These are phyloP conservation scores for Cercospora janseana DNA, from an alignment of 2,329 filamentous ascomycete species.

Conservation along the genomic window DNA sequence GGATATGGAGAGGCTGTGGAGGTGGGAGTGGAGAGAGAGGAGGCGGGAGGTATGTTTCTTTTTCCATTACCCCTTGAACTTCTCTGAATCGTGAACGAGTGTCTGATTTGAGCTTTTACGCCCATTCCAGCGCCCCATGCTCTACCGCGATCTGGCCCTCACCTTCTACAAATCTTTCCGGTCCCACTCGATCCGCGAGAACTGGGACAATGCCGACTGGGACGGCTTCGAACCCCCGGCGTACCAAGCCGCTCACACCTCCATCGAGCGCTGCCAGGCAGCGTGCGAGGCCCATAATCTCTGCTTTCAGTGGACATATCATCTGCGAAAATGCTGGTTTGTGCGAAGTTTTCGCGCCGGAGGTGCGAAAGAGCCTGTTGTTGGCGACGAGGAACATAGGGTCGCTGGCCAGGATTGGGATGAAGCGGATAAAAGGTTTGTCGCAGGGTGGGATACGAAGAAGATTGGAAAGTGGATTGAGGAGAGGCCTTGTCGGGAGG, in stretches of 20 bases:
- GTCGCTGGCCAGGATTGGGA: slow-evolving; percentile 32
- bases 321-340: slow-evolving; percentile 23
- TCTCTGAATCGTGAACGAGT: not conserved
- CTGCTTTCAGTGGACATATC: slow-evolving; percentile 42
- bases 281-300: slow-evolving; percentile 44
- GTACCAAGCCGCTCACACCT: slow-evolving; percentile 34
- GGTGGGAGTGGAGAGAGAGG: slow-evolving; percentile 46
- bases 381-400: slow-evolving; percentile 28
- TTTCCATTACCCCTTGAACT: not conserved
- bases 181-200: slow-evolving; percentile 9
- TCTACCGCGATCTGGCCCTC: slow-evolving; percentile 36
- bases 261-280: slow-evolving; percentile 39
- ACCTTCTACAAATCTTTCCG: slow-evolving; percentile 32
- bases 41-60: slow-evolving; percentile 11
- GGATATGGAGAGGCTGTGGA: slow-evolving; percentile 52
- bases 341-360: slow-evolving; percentile 41
- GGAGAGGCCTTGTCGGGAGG: slow-evolving; percentile 40
- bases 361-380: slow-evolving; percentile 36
- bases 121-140: slow-evolving; percentile 21
- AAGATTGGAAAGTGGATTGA: slow-evolving; percentile 39
- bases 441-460: slow-evolving; percentile 41
- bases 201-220: slow-evolving; percentile 42
- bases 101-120: not conserved
- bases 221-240: slow-evolving; percentile 32
- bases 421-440: slow-evolving; percentile 40